Evolutionary conservation across 352 stramenopile species (phyloP), one percentile per base, ranked within the genome.

Genomic region (Halophytophthora batemanensis): DNA sequence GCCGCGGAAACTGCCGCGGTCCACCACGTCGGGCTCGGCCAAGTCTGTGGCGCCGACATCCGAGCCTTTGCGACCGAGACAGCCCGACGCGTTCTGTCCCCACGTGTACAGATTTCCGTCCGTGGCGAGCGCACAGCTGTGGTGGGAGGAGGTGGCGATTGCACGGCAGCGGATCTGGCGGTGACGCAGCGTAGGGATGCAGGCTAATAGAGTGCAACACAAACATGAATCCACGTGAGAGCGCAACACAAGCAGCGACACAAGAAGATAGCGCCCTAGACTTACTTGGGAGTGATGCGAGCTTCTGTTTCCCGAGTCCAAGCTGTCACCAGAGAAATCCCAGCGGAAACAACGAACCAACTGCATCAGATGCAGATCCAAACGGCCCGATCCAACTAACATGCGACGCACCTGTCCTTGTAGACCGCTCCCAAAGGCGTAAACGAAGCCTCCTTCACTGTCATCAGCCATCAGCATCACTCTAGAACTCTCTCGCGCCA

Each of bases 31-130:
- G 0, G 81, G 78, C 34, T 91, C 77, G 0, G 47, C 49, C 0
- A 78, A 50, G 41, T 85, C 66, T 0, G 47, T 40, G 0, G 50
- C 61, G 11, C 34, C 59, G 15, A 77, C 49, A 0, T 64, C 44
- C 0, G 56, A 59, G 4, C 51, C 40, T 50, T 58, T 60, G 0
- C 81, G 63, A 14, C 81, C 81, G 12, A 91, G 66, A 56, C 77
- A 87, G 0, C 76, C 81, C 0, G 55, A 70, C 0, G 58, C 23
- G 37, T 87, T 89, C 23, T 77, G 71, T 0, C 81, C 81, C 81
- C 81, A 91, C 0, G 78, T 86, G 56, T 86, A 89, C 21, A 91
- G 53, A n/a, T 74, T 66, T 1, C 78, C 78, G 23, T 89, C 77
- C 0, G 57, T 52, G 2, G 60, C 77, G 18, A 91, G 59, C 7